These are phyloP conservation scores for Sphaerulina musiva DNA, from an alignment of 2,329 filamentous ascomycete species.

Conservation along the genomic window DNA sequence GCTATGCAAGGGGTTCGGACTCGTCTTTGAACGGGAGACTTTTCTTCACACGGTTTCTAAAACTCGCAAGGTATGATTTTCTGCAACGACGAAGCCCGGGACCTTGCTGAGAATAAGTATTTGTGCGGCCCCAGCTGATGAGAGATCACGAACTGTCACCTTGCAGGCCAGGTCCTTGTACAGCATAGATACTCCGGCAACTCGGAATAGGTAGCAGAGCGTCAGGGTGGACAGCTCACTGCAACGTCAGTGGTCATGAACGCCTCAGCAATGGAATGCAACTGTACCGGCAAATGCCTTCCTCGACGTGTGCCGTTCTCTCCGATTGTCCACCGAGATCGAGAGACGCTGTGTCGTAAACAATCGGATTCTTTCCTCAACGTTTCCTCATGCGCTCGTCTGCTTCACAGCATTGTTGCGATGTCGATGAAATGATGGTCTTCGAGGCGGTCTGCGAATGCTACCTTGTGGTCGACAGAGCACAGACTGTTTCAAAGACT, in stretches of 20 bases:
- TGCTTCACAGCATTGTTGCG: slow-evolving; percentile 12
- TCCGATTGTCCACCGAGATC: slow-evolving; percentile 8
- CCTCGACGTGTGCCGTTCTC: background rate
- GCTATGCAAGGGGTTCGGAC: slow-evolving; percentile 24
- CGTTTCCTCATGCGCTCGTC: slow-evolving; percentile 4
- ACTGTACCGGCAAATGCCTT: slow-evolving; percentile 17
- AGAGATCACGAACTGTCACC: slow-evolving; percentile 18
- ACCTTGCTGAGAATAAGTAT: slow-evolving; percentile 30
- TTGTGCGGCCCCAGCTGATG: slow-evolving; percentile 19
- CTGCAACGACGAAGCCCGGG: slow-evolving; percentile 16
- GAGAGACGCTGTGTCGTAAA: slow-evolving; percentile 11
- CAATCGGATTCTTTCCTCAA: slow-evolving; percentile 15
- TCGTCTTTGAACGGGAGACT: background rate
- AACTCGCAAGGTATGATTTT: slow-evolving; percentile 17
- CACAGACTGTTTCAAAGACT: slow-evolving; percentile 29
- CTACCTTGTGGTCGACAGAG: slow-evolving; percentile 19
- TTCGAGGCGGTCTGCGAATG: slow-evolving; percentile 25
- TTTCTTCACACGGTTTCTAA: background rate
- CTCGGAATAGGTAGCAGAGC: slow-evolving; percentile 20
- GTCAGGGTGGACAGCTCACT: slow-evolving; percentile 17
- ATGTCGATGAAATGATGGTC: slow-evolving; percentile 5
- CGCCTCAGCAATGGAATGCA: slow-evolving; percentile 30
- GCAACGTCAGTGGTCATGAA: slow-evolving; percentile 24
- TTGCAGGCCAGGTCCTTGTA: slow-evolving; percentile 24
- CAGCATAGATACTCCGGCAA: slow-evolving; percentile 20